Evolutionary conservation across 257 asterid genomes (phyloP).

Genomic region (Primulina eburnea): DNA sequence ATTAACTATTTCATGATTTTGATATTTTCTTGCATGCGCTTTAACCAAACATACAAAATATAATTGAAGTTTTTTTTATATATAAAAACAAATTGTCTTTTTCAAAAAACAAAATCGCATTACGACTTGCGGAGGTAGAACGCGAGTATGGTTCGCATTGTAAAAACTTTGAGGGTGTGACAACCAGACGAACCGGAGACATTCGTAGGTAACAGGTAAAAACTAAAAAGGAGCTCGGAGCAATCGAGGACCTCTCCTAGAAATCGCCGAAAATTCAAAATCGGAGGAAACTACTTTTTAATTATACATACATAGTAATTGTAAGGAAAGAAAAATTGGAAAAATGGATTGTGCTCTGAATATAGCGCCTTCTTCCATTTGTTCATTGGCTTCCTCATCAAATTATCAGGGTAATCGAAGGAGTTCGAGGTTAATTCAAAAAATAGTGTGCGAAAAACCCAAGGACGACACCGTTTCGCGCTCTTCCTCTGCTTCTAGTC

Average conservation of each 20-base stretch:
- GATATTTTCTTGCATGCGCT: no score
- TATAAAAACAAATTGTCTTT: no score
- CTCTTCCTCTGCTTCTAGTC: conserved; percentile 21
- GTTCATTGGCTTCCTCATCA: conserved; percentile 25
- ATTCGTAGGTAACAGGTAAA: conserved; percentile 24
- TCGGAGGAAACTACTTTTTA: neutral
- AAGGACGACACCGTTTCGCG: conserved; percentile 25
- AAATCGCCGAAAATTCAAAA: conserved; percentile 16
- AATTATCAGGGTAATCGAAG: conserved; percentile 17
- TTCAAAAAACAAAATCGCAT: no score
- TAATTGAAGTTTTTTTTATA: no score
- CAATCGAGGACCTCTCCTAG: conserved; percentile 7
- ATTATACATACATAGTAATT: neutral
- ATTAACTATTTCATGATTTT: no score
- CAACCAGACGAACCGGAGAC: neutral
- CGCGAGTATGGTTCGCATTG: conserved; percentile 13
- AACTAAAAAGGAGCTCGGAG: conserved; percentile 11
- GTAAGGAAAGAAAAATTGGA: neutral
- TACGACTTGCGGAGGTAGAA: no score
- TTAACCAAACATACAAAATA: no score
- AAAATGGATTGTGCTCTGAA: conserved; percentile 36
- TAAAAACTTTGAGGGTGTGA: neutral
- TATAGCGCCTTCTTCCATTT: conserved; percentile 30
- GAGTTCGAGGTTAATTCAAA: conserved; percentile 25
- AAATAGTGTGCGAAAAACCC: conserved; percentile 16